Base-by-base conservation (phyloP, 768 basidiomycete species). In the Mycena venus region DNA sequence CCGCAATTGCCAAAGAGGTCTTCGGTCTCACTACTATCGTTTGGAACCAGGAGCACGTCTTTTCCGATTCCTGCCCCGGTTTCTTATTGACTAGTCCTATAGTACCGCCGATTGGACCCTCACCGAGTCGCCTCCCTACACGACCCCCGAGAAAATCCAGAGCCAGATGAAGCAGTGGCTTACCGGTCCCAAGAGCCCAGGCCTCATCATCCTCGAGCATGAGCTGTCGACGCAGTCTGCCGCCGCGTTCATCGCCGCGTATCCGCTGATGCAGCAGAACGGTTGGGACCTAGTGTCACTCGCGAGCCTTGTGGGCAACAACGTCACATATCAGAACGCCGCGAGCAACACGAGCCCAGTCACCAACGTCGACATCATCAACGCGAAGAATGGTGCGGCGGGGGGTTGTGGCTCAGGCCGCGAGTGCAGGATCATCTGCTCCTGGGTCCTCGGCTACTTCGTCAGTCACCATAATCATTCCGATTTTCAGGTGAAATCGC, bases 41-140 rank as follows among this genome's bases (percentile, higher is more conserved):
- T 76, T 99, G 97, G 97, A 97, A 98, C 82, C 90, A 92, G 68
- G 97, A 97, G 94, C 95, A 84, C 65, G 91, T 10, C 12, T 67
- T 19, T 42, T 25, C 42, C 61, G 19, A 21, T 58, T 63, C 68
- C 47, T 51, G 47, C 9, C 59, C n/a, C 62, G 31, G 27, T 40
- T 62, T 25, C 34, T 7, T 86, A 88, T 65, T 73, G 10, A 67
- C 42, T 15, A 38, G 3, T 14, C 38, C 5, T 71, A 65, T 78
- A 95, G 94, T 80, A 92, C 95, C 15, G 81, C 84, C n/a, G 96
- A 97, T 82, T 97, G 96, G 96, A 89, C 88, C 51, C 84, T 95
- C 61, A 85, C 85, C 4, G 42, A 32, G 11, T 10, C 62, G 5
- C 42, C 42, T 2, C 62, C 62, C 2, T 25, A 27, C 21, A 63